Evolutionary conservation across 2,329 filamentous ascomycete genomes (phyloP).

Genomic region (Clarireedia homoeocarpa): DNA sequence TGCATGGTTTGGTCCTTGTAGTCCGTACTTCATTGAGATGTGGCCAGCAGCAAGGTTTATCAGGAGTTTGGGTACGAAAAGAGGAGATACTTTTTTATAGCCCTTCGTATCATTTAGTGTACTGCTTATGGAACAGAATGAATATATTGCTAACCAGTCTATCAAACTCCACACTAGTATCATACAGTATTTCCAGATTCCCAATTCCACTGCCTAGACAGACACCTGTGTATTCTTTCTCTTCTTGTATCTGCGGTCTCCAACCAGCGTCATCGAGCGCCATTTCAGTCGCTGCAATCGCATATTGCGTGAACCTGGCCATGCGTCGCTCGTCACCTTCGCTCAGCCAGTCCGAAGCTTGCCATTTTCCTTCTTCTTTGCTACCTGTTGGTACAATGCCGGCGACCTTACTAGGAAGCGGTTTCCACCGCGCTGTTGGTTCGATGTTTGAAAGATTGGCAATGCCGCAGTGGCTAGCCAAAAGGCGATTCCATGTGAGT

Average conservation of each 20-base stretch:
- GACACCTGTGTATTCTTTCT: constrained; percentile 74
- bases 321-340: constrained; percentile 61
- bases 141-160: constrained; percentile 45
- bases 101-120: constrained; percentile 46
- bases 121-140: not conserved
- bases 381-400: constrained; percentile 63
- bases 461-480: constrained; percentile 75
- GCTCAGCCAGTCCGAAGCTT: constrained; percentile 45
- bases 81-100: constrained; percentile 84
- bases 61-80: constrained; percentile 87
- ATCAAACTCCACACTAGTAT: constrained; percentile 70
- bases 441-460: constrained; percentile 58
- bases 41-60: constrained; percentile 95
- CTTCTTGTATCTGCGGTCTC: constrained; percentile 41
- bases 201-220: constrained; percentile 94
- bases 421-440: constrained; percentile 44
- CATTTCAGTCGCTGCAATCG: constrained; percentile 77
- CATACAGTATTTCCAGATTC: constrained; percentile 84
- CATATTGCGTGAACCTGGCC: constrained; percentile 89
- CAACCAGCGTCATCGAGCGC: constrained; percentile 78
- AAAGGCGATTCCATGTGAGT: constrained; percentile 71
- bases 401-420: constrained; percentile 77
- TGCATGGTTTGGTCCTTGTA: constrained; percentile 86
- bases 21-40: constrained; percentile 84
- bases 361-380: constrained; percentile 40